Base-by-base conservation (phyloP, 305 asterid species). In the Petunia hybrid region DNA sequence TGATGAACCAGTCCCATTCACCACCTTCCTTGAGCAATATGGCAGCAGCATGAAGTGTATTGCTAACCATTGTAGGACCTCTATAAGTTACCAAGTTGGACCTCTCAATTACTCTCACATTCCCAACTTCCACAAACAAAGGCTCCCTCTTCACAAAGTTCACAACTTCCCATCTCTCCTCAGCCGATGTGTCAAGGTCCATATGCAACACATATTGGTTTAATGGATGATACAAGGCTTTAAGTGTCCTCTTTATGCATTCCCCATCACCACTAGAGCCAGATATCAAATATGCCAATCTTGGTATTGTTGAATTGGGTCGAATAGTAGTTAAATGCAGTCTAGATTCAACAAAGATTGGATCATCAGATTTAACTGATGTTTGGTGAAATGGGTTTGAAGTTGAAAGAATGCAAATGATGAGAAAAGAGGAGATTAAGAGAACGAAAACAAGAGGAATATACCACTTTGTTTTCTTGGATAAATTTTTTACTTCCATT, bases 251-350 rank as follows among this genome's bases (percentile, higher is more conserved):
- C 86, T 85, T 87, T 79, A 91, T 81, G 55, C 86, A 84, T 79
- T 77, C 81, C 64, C 88, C 84, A 82, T 91, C 93, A 38, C 95
- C 95, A 22, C 84, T 85, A 22, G 95, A 89, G 2, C 92, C 95
- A 3, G 95, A 90, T 80, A 91, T 90, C 86, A 91, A 84, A 57
- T 91, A 91, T 12, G 95, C 95, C 76, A 91, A 57, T 81, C 89
- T 87, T 60, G 95, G 95, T 59, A 85, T 81, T 63, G 85, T 80
- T 45, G 92, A 81, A 8, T 42, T 77, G 77, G 91, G 87, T 63
- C 71, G 82, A 10, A 85, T 66, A 43, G 85, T 82, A 71, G 73
- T 63, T 10, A 57, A 39, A 10, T 66, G 87, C 12, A 91, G 82
- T 87, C 85, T 91, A 43, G 95, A 89, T 82, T 91, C 95, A 7